These are phyloP conservation scores for Trematosphaeria pertusa DNA, from an alignment of 2,329 filamentous ascomycete species.

Conservation along the genomic window DNA sequence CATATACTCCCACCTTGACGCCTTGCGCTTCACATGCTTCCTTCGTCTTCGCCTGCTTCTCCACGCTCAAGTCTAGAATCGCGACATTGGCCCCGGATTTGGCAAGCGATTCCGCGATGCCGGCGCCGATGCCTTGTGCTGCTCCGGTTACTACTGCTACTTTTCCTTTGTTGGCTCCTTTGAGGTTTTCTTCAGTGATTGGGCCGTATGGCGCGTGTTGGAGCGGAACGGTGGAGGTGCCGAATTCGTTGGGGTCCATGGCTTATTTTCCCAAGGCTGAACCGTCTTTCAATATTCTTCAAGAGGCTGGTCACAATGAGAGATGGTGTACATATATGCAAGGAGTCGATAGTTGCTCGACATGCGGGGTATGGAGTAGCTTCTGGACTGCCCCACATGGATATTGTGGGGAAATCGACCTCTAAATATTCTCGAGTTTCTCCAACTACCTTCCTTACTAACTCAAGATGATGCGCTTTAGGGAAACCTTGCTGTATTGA, in stretches of 20 bases:
- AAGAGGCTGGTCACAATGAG: too few relatives aligned
- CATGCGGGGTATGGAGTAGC: too few relatives aligned
- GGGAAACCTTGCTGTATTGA: too few relatives aligned
- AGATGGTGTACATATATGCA: too few relatives aligned
- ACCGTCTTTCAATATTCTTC: too few relatives aligned
- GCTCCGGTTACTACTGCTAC: slow-evolving; percentile 38
- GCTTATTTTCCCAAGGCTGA: too few relatives aligned
- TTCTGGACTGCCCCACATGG: too few relatives aligned
- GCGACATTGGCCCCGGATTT: slow-evolving; percentile 36
- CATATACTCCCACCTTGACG: slow-evolving; percentile 27
- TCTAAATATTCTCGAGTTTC: too few relatives aligned
- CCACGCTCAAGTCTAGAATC: slow-evolving; percentile 32
- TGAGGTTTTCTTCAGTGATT: slow-evolving; percentile 22
- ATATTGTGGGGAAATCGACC: too few relatives aligned
- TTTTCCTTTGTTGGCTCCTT: slow-evolving; percentile 28
- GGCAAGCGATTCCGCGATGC: slow-evolving; percentile 34
- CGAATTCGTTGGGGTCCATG: slow-evolving; percentile 34
- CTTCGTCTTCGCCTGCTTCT: slow-evolving; percentile 26
- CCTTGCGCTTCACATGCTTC: slow-evolving; percentile 27
- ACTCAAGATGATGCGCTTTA: too few relatives aligned
- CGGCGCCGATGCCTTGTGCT: slow-evolving; percentile 36
- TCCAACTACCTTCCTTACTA: too few relatives aligned
- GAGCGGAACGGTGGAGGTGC: slow-evolving; percentile 24
- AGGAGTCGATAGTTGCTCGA: too few relatives aligned
- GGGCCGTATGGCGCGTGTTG: slow-evolving; percentile 27